Conservation (phyloP, 164 flowering plant genomes). For the Vitis cinerea region DNA sequence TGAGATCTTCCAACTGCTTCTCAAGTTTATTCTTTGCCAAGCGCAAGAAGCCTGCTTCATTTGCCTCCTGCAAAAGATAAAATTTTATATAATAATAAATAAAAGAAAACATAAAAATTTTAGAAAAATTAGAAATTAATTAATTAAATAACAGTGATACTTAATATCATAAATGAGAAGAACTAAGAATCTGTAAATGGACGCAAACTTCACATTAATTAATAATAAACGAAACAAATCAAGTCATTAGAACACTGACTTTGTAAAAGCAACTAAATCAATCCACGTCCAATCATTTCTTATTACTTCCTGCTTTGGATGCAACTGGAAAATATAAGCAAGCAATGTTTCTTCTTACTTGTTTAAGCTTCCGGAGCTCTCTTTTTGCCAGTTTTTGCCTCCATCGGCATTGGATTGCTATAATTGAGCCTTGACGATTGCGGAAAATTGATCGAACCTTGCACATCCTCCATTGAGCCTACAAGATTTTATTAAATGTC, state of each 20-base stretch:
- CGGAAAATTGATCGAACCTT: constrained; percentile 49
- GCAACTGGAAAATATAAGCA: no score
- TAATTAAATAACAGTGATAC: no score
- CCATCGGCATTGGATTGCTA: constrained; percentile 88
- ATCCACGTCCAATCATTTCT: no score
- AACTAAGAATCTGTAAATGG: no score
- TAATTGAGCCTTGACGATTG: constrained; percentile 46
- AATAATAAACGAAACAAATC: no score
- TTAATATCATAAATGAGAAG: background rate
- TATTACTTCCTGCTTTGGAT: no score
- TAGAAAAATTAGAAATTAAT: no score
- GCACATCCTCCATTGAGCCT: constrained; percentile 87
- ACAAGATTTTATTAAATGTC: background rate
- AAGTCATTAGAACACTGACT: background rate
- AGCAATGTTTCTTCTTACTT: constrained; percentile 32
- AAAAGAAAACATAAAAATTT: no score
- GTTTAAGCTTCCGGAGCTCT: constrained; percentile 71
- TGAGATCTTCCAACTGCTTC: constrained; percentile 91
- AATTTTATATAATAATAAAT: background rate
- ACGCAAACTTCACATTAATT: no score
- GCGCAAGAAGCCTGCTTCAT: constrained; percentile 98
- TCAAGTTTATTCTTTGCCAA: constrained; percentile 92
- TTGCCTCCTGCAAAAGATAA: constrained; percentile 67
- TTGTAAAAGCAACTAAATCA: no score
- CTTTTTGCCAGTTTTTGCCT: constrained; percentile 79